A percentile compares a stretch with the other conserved stretches of the same genome.
These are phyloP conservation scores for Sporodiniella umbellata DNA, from an alignment of 371 early-diverging fungal genomes.

Conservation along the genomic window DNA sequence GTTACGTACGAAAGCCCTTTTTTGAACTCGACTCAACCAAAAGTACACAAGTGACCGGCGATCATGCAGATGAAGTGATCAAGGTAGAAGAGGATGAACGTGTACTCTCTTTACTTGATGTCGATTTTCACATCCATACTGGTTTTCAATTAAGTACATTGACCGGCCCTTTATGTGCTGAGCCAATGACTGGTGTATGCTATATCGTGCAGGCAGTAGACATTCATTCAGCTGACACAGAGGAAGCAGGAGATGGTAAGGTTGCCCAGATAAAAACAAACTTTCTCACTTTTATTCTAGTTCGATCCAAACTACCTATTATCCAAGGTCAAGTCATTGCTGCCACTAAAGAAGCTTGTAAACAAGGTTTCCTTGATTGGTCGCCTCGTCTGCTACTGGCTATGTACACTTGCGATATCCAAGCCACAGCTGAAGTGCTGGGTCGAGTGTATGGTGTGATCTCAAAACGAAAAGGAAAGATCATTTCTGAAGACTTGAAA, in stretches of 20 bases:
- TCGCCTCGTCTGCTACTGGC: slow-evolving; percentile 93
- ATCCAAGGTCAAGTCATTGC: slow-evolving; percentile 88
- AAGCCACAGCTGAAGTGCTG: slow-evolving; percentile 90
- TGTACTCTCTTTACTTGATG: slow-evolving; percentile 49
- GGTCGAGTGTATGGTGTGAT: slow-evolving; percentile 96
- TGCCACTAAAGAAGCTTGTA: slow-evolving; percentile 79
- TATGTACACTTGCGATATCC: slow-evolving; percentile 95
- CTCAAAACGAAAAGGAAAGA: slow-evolving; percentile 80
- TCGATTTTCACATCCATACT: slow-evolving; percentile 78
- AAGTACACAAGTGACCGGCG: slow-evolving; percentile 13
- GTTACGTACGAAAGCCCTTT: slow-evolving; percentile 50
- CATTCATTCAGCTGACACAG: slow-evolving; percentile 35
- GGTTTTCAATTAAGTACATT: slow-evolving; percentile 95
- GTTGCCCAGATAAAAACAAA: background rate
- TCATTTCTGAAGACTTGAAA: slow-evolving; percentile 90
- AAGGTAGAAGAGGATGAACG: slow-evolving; percentile 26
- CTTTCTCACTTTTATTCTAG: slow-evolving; percentile 15
- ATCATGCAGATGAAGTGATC: slow-evolving; percentile 35
- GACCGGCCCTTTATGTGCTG: slow-evolving; percentile 91
- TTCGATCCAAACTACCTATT: slow-evolving; percentile 50
- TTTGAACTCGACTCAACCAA: slow-evolving; percentile 29
- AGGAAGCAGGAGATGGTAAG: slow-evolving; percentile 20
- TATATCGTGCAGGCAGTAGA: slow-evolving; percentile 78
- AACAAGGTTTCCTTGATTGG: slow-evolving; percentile 86
- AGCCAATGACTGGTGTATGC: slow-evolving; percentile 89